A percentile compares a stretch with the other conserved stretches of the same genome.
These are phyloP conservation scores for Picochlorum sp. DNA, from an alignment of 139 green algal genomes.

Conservation along the genomic window DNA sequence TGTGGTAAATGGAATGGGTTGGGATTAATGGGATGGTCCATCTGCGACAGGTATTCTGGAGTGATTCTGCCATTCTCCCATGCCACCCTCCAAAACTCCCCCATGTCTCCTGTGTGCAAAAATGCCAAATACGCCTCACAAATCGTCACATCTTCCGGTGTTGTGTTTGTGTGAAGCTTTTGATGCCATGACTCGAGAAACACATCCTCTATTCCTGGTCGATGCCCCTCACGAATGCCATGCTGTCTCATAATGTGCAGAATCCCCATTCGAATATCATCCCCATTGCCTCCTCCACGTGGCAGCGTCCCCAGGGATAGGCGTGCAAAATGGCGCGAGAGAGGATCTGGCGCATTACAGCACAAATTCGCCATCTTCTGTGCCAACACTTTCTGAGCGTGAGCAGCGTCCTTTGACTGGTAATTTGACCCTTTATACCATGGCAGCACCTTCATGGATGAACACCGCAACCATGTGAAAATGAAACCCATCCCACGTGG, in stretches of 20 bases:
- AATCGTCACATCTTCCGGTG: conserved; percentile 94
- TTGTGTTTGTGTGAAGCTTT: conserved; percentile 99
- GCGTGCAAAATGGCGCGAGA: conserved; percentile 56
- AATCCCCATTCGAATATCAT: conserved; percentile 47
- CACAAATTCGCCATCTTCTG: conserved; percentile 58
- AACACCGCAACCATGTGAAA: conserved; percentile 73
- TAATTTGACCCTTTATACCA: conserved; percentile 65
- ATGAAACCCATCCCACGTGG: conserved; percentile 57
- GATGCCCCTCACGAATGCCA: conserved; percentile 78
- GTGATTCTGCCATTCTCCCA: conserved; percentile 67
- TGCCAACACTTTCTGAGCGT: conserved; percentile 69
- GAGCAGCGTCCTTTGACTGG: conserved; percentile 84
- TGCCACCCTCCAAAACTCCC: conserved; percentile 59
- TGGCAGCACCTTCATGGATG: conserved; percentile 54
- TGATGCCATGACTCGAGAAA: conserved; percentile 95
- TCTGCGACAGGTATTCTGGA: conserved; percentile 52
- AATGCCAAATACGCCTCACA: conserved; percentile 94
- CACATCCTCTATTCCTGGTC: conserved; percentile 71
- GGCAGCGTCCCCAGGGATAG: conserved; percentile 60
- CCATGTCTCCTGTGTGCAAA: conserved; percentile 41
- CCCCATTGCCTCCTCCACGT: conserved; percentile 73
- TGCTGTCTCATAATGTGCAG: conserved; percentile 86
- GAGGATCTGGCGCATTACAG: conserved; percentile 25
- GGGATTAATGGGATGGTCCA: conserved; percentile 54
- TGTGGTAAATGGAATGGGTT: conserved; percentile 77